phyloP scores from a whole-genome alignment of 192 early-diverging fungal species.

The Mortierella claussenii region DNA sequence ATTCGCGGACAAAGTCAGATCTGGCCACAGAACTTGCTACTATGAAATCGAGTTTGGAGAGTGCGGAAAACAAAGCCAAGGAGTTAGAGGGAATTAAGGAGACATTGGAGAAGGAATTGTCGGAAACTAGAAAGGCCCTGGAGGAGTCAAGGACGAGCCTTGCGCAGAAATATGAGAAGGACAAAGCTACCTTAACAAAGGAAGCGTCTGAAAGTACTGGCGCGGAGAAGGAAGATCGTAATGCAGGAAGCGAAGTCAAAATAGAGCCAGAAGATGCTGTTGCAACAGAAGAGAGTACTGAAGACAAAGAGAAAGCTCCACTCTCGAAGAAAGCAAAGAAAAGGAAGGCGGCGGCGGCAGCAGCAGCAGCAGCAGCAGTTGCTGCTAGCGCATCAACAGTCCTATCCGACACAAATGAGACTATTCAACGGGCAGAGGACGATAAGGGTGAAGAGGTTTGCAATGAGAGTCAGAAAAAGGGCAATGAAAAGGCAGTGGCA shows the following conservation, averaged over 20 bases:
- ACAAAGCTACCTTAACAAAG: background rate
- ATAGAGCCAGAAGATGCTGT: slow-evolving; percentile 20
- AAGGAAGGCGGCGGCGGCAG: slow-evolving; percentile 25
- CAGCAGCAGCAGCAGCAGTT: slow-evolving; percentile 12
- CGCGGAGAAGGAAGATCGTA: slow-evolving; percentile 6
- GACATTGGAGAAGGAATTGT: slow-evolving; percentile 27
- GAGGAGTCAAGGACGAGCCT: slow-evolving; percentile 11
- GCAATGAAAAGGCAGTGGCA: background rate
- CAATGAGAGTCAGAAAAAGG: background rate
- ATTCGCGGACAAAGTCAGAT: slow-evolving; percentile 29
- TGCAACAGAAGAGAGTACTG: slow-evolving; percentile 19
- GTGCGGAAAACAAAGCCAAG: slow-evolving; percentile 12
- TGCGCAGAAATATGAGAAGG: slow-evolving; percentile 18
- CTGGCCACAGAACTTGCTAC: slow-evolving; percentile 21
- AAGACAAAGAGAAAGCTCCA: slow-evolving; percentile 26
- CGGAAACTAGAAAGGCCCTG: slow-evolving; percentile 12
- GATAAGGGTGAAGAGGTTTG: background rate
- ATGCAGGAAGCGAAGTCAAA: slow-evolving; percentile 17
- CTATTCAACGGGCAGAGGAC: too few relatives aligned
- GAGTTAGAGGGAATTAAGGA: slow-evolving; percentile 13
- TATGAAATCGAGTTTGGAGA: slow-evolving; percentile 13
- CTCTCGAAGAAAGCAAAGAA: slow-evolving; percentile 43
- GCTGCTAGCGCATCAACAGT: background rate
- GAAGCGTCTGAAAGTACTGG: background rate
- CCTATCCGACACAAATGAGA: too few relatives aligned